Base-by-base conservation (phyloP, 768 basidiomycete genomes). In the Lentinula sp. region DNA sequence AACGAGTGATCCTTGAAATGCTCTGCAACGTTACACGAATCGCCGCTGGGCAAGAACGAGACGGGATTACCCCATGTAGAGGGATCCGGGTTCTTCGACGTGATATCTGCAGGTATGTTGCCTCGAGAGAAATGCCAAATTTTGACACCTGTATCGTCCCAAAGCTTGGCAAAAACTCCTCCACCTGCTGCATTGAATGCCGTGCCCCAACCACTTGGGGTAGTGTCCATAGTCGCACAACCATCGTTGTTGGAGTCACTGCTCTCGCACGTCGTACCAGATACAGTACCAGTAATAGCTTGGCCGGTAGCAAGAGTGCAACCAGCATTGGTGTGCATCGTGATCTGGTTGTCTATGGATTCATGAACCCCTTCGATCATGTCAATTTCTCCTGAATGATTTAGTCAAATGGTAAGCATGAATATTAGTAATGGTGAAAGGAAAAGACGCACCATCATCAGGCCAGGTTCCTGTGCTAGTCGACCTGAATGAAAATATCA, bases 301-400 rank as follows among this genome's bases (percentile, higher is more conserved):
- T 52, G 23, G 1, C 45, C 43, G 32, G 72, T 71, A 23, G 78
- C 61, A 42, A 86, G 68, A 6, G 61, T 42, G 39, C 68, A 65
- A 28, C 66, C 65, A 16, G 68, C 71, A 58, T 67, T 68, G 41
- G 68, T 79, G 63, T 83, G 83, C 6, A 83, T 71, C 1, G 83
- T 80, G 68, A 78, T 74, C 57, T 81, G 80, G 64, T 85, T 85
- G 37, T 43, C 65, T 0, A 59, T 57, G 59, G 76, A 75, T 32
- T 73, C 62, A 65, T 85, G 82, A 54, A 85, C 81, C 8, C 80
- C 79, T 61, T 85, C 84, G 18, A 85, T 65, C 48, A 84, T 79
- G 62, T 85, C 84, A 39, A 84, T 80, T 66, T 85, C 83, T 28
- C 62, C 61, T 62, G 36, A 20, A 42, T 4, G 28, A 15, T 18